Evolutionary conservation across 2,329 filamentous ascomycete genomes (phyloP), one percentile per base, ranked within the genome.

Genomic region (Arthrobotrys conoides): DNA sequence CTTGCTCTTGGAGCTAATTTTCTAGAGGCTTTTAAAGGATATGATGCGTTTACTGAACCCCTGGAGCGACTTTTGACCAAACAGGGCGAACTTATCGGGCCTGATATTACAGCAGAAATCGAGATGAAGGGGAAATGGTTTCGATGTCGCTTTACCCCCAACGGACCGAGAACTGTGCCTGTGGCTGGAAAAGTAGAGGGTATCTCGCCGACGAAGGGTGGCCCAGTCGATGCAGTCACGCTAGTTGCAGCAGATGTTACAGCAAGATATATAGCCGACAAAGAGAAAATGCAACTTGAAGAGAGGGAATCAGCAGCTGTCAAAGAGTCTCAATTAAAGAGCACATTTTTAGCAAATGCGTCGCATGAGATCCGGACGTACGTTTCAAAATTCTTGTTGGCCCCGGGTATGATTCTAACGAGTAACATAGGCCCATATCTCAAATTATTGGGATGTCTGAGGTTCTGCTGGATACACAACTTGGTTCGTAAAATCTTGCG

Each of bases 401-500:
- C 27, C 16, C 18, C 10, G n/a, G 5, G 24, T 24, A 70, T n/a
- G 44, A 22, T 30, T 57, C 68, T 33, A 44, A 41, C 24, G 4
- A 18, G 18, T 18, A 8, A 44, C 46, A 20, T 55, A 77, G 73
- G 10, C 75, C 75, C 8, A 79, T 79, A n/a, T 79, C 75, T 9
- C 75, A 79, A 22, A 79, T 79, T n/a, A 79, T 79, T 51, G 75
- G 75, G 44, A 79, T 79, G 75, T 72, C 75, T 3, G 75, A 79
- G 48, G 75, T 79, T n/a, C 38, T 79, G 5, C 22, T 79, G 20
- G 75, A 79, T 24, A 73, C 75, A 20, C 46, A 64, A 10, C 69
- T 79, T 24, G 68, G 73, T 77, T 51, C 38, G 67, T 71, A 3
- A 14, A 10, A 27, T 0, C 30, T 24, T 6, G 3, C 5, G 22